These are phyloP conservation scores for Irpex sp. DNA, from an alignment of 1,284 basidiomycete species.

Conservation along the genomic window DNA sequence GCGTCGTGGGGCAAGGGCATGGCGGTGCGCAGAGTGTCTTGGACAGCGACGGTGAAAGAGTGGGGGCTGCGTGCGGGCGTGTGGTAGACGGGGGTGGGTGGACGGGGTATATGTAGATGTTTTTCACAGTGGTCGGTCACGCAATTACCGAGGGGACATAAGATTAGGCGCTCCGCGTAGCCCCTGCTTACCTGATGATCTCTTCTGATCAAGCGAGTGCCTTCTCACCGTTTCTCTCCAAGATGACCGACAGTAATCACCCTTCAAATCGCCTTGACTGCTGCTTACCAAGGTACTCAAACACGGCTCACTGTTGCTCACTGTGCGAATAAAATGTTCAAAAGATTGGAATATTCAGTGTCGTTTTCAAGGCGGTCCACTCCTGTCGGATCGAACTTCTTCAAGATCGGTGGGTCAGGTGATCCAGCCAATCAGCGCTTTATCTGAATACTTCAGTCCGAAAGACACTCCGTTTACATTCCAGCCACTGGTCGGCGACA, in stretches of 20 bases:
- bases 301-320: background rate
- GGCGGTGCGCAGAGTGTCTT: slow-evolving; percentile 1
- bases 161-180: background rate
- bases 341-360: background rate
- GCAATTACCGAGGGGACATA: slow-evolving; percentile 5
- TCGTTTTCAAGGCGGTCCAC: background rate
- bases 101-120: slow-evolving; percentile 10
- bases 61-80: background rate
- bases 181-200: background rate
- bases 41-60: slow-evolving; percentile 4
- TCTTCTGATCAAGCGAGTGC: background rate
- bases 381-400: background rate
- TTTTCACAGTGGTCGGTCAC: slow-evolving; percentile 14
- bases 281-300: background rate
- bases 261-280: background rate
- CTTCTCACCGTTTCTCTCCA: background rate
- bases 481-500: background rate
- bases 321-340: background rate
- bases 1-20: slow-evolving; percentile 4
- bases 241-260: background rate
- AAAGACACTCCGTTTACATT: background rate
- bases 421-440: background rate
- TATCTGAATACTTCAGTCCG: background rate
- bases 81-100: background rate
- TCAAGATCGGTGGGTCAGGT: background rate